Percentiles rank a stretch among this genome's conserved stretches.
Evolutionary conservation across 2,329 filamentous ascomycete genomes (phyloP).

Genomic region (Ceratocystis albifundus): DNA sequence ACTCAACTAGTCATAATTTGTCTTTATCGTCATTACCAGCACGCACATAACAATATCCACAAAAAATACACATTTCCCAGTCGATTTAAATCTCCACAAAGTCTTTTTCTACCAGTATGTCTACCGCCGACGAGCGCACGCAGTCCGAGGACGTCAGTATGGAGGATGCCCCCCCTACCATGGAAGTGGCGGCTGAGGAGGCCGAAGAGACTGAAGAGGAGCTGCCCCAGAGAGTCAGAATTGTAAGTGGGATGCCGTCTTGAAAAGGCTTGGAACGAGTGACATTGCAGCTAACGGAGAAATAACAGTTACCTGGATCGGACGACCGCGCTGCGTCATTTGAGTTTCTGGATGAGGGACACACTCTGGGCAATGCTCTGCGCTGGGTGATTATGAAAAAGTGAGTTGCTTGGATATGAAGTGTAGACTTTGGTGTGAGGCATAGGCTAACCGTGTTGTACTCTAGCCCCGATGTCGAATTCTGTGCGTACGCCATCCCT

Average conservation of each 20-base stretch:
- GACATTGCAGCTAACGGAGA: background rate
- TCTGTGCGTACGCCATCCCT: slow-evolving; percentile 95
- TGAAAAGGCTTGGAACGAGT: background rate
- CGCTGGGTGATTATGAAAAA: slow-evolving; percentile 98
- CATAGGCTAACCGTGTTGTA: background rate
- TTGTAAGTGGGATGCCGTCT: slow-evolving; percentile 37
- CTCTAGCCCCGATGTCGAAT: slow-evolving; percentile 80
- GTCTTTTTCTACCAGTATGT: slow-evolving; percentile 13
- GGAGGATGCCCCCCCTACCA: slow-evolving; percentile 36
- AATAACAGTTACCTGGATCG: slow-evolving; percentile 64
- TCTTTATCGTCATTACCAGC: background rate
- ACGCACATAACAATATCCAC: background rate
- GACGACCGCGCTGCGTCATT: slow-evolving; percentile 86
- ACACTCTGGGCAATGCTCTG: slow-evolving; percentile 88
- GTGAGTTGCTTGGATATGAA: slow-evolving; percentile 40
- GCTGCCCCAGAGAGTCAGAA: slow-evolving; percentile 44
- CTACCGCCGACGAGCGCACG: slow-evolving; percentile 16
- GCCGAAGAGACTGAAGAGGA: slow-evolving; percentile 38
- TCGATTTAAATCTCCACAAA: background rate
- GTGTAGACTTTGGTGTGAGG: slow-evolving; percentile 10
- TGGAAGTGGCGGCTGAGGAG: slow-evolving; percentile 28
- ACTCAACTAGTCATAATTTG: background rate
- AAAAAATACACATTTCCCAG: background rate
- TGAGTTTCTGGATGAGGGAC: slow-evolving; percentile 85
- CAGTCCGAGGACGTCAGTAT: slow-evolving; percentile 32